Base-by-base conservation (phyloP, 495 filamentous ascomycete genomes). In the Aspergillus sparsus region DNA sequence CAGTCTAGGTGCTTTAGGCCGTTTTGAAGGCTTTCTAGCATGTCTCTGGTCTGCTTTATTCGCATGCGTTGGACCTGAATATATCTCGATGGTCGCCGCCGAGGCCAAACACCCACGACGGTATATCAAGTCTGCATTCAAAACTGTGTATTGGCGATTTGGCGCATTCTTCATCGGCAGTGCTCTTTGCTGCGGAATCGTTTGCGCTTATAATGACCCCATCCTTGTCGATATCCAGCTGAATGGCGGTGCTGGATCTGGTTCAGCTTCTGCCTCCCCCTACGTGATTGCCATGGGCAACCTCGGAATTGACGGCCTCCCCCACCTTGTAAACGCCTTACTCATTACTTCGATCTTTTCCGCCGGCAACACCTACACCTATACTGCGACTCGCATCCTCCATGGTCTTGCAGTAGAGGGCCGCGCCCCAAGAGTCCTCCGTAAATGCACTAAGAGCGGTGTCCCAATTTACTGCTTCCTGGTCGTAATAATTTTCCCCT, bases 31-130 rank as follows among this genome's bases (percentile, higher is more conserved):
- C 0, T 88, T 92, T 57, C 72, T 92, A 21, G 81, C 84, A 31
- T 85, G 86, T 41, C 63, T 93, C 3, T 88, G 87, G 68, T 82
- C 54, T 32, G 67, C 65, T 0, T 57, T 56, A 0, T 68, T 64
- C 53, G 64, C 63, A 2, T 51, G 62, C 13, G 65, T 69, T 34
- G 89, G 90, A 1, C 89, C 89, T 0, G 89, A 92, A 59, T 93
- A 92, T 68, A 84, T 93, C 46, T 81, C 83, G 53, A 91, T 92
- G 85, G 83, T 87, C 0, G 88, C 89, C 6, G 90, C 88, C 36
- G 90, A 94, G 66, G 81, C 89, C 5, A 81, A 88, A 62, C 87
- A 88, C 57, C 89, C 90, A 7, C 80, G 90, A 5, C 57, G 50
- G 9, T 66, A 66, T 21, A 51, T 77, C 15, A 67, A 64, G 49